Evolutionary conservation across 768 basidiomycete species (phyloP), one percentile per base, ranked within the genome.

Genomic region (Neoboletus brunneissimus): DNA sequence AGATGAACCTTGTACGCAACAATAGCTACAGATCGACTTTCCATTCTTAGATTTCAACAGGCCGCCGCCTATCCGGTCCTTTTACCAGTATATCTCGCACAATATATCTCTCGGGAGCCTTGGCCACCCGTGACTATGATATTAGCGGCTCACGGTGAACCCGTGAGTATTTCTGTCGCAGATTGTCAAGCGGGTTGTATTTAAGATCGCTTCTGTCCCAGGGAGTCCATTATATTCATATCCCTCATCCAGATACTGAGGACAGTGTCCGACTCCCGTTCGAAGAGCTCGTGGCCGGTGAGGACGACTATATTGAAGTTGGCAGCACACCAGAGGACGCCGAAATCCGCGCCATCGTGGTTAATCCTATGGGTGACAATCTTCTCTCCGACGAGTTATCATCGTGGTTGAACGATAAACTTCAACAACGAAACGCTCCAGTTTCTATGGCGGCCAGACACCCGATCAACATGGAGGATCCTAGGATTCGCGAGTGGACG

Each of bases 11-110:
- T 59, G 85, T 85, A 56, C 53, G 78, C 59, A 38, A 34, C 37
- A 43, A 48, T 58, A 40, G 20, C 44, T 40, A 18, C 13, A 13
- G 44, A 35, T 31, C 22, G 66, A 34, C 47, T 5, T 15, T 48
- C 35, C 25, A 47, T 50, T 47, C 54, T 54, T 32, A 63, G 42
- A 35, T 51, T 51, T 56, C 27, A 40, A 53, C 60, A 85, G 85
- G 72, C 81, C 20, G 78, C 84, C 23, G 83, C 80, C 37, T 85
- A 82, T 59, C 86, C 86, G 4, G 72, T 88, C 32, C 75, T 88
- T 22, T 67, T 88, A n/a, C 86, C 86, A 5, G 64, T 86, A 5
- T 88, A 87, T 68, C 71, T 87, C 11, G 77, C 75, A 20, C 78
- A 79, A 60, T 87, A 85, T 62, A 62, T 77, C 48, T 60, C 68